Evolutionary conservation across 768 basidiomycete species (phyloP), one percentile per base, ranked within the genome.

Genomic region (Phlebiopsis gigantea): DNA sequence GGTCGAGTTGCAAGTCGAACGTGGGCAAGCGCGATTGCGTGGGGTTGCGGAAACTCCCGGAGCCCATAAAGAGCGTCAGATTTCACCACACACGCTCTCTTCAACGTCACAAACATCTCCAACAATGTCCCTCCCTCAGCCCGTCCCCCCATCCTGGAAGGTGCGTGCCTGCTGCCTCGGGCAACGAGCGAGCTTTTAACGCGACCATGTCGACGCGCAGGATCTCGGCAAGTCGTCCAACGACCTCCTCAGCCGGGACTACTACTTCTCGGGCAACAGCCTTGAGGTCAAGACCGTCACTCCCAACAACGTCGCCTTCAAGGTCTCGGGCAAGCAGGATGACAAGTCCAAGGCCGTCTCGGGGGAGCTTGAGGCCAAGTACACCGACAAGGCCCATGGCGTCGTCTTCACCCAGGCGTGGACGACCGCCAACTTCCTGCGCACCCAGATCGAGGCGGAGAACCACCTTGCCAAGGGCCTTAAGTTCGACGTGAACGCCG

Each of bases 131-230:
- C 80, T 93, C 66, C 91, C 94, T 72, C 94, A 96, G 69, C 92
- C 94, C 61, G 94, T 97, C 66, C 94, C 93, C 72, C 94, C 93
- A 57, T 93, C 91, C 69, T 97, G 93, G 93, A 95, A 95, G 85
- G 93, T 88, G 63, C 31, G 73, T 71, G n/a, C 31, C 48, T 48
- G 9, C 34, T 46, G 44, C 59, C 46, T 41, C 14, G 26, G 53
- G 28, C 45, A 45, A 14, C 52, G 29, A 17, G 46, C 30, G 29
- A 48, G 30, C 10, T 50, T 55, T 15, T 56, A 28, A 52, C 51
- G 31, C 56, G 49, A 12, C 12, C 47, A 1, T 43, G 31, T 34
- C 43, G 39, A 46, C 55, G 50, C 62, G 26, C 64, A 93, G 91
- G 91, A 93, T 73, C 87, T 93, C 65, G 96, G 96, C 75, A 98